Evolutionary conservation across 2,329 filamentous ascomycete species (phyloP).

Genomic region (Cladophialophora exuberans): DNA sequence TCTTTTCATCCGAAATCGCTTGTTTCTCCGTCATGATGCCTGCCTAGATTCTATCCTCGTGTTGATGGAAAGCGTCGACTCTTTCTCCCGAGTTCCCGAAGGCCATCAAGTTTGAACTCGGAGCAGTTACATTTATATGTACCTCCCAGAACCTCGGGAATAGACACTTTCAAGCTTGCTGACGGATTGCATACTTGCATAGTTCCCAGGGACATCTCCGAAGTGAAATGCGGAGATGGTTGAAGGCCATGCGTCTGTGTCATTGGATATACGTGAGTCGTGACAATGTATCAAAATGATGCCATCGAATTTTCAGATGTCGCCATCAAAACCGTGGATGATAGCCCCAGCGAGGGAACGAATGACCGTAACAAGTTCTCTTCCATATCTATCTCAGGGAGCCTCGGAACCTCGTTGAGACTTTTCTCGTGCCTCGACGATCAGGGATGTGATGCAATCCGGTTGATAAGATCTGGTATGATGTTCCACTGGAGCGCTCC

Average conservation of each 20-base stretch:
- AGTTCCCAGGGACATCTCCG: slow-evolving; percentile 13
- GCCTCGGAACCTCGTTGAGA: no score
- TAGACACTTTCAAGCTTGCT: no score
- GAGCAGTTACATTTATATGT: background rate
- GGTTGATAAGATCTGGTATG: no score
- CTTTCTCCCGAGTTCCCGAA: background rate
- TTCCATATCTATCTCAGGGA: background rate
- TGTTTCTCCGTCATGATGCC: slow-evolving; percentile 8
- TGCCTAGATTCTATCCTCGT: no score
- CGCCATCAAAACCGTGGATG: slow-evolving; percentile 1
- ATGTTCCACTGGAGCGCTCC: no score
- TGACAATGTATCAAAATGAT: slow-evolving; percentile 7
- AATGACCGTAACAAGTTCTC: background rate
- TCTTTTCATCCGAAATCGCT: background rate
- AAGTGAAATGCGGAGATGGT: slow-evolving; percentile 8
- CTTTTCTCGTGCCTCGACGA: no score
- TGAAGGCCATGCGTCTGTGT: background rate
- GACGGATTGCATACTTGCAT: background rate
- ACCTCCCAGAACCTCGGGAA: background rate
- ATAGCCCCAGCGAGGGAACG: background rate
- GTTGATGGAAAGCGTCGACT: slow-evolving; percentile 8
- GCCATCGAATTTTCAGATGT: slow-evolving; percentile 9
- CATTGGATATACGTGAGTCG: slow-evolving; percentile 17
- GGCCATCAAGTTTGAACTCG: background rate
- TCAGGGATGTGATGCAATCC: no score